A percentile compares a stretch with the other conserved stretches of the same genome.
phyloP scores from a whole-genome alignment of 2,329 filamentous ascomycete genomes.

The Lizonia empirigonia region DNA sequence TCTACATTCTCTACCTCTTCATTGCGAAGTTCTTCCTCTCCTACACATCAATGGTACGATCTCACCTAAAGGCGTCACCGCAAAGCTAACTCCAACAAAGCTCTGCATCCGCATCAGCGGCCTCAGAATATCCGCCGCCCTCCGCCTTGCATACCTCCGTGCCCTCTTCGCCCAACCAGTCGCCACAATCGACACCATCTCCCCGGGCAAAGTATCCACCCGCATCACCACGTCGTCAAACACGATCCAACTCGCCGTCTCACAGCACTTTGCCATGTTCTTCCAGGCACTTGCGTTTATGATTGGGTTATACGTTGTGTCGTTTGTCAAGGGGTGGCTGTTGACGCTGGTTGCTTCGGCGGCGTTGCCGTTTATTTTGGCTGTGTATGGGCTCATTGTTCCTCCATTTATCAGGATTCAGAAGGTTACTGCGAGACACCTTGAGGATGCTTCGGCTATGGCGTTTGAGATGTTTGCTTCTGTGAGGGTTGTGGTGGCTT shows the following conservation, averaged over 20 bases:
- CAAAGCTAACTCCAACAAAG: constrained; percentile 13
- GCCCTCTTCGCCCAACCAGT: constrained; percentile 58
- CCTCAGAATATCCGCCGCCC: constrained; percentile 56
- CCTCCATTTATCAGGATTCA: constrained; percentile 43
- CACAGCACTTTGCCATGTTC: constrained; percentile 59
- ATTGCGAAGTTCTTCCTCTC: constrained; percentile 44
- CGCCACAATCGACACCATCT: constrained; percentile 55
- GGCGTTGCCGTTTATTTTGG: constrained; percentile 48
- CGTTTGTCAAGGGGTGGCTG: constrained; percentile 59
- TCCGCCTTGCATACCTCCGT: constrained; percentile 58
- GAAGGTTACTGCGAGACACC: constrained; percentile 38
- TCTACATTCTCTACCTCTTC: constrained; percentile 45
- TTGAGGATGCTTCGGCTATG: constrained; percentile 45
- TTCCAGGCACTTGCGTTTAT: constrained; percentile 45
- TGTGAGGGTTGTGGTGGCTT: constrained; percentile 45
- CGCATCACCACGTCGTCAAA: constrained; percentile 61
- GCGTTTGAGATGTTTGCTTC: constrained; percentile 49
- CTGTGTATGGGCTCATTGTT: constrained; percentile 38
- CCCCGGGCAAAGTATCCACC: constrained; percentile 57
- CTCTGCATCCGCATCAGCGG: constrained; percentile 58
- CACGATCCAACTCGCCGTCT: constrained; percentile 61
- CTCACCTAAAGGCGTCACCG: background rate
- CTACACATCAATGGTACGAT: constrained; percentile 42
- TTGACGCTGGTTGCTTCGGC: constrained; percentile 58
- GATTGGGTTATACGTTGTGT: constrained; percentile 51